Evolutionary conservation across 2,329 filamentous ascomycete genomes (phyloP).

Genomic region (Parafenestella ontariensis): DNA sequence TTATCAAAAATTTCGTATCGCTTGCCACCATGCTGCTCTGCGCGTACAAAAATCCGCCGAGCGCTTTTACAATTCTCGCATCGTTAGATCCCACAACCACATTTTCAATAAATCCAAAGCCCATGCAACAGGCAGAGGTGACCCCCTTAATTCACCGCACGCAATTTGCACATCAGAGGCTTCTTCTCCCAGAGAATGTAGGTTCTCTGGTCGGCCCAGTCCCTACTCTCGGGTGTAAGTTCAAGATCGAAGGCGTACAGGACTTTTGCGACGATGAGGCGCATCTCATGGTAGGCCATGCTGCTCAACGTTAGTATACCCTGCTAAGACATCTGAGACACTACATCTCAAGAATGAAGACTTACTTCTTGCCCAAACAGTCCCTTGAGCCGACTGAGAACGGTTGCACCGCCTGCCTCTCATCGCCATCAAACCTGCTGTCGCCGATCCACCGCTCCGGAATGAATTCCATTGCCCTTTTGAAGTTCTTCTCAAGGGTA

Average conservation of each 20-base stretch:
- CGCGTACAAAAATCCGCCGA: too few relatives aligned
- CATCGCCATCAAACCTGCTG: conserved; percentile 31
- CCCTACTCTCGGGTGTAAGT: conserved; percentile 40
- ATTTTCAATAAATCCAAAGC: too few relatives aligned
- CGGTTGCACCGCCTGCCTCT: conserved; percentile 49
- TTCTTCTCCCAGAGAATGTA: conserved; percentile 17
- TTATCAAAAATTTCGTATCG: too few relatives aligned
- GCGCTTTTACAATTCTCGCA: too few relatives aligned
- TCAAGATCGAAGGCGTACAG: conserved; percentile 50
- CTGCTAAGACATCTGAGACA: background rate
- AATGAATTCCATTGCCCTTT: conserved; percentile 43
- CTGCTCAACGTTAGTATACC: conserved; percentile 22
- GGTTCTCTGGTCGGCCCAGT: conserved; percentile 41
- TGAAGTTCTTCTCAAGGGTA: conserved; percentile 40
- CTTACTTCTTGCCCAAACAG: conserved; percentile 49
- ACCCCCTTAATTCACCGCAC: too few relatives aligned
- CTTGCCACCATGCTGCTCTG: too few relatives aligned
- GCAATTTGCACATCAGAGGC: background rate
- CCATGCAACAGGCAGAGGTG: too few relatives aligned
- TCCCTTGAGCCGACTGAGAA: conserved; percentile 55
- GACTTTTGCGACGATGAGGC: conserved; percentile 49
- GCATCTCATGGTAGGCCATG: conserved; percentile 52
- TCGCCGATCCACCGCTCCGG: conserved; percentile 53
- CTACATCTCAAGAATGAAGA: background rate
- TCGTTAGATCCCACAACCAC: too few relatives aligned